Base-by-base conservation (phyloP, 2,329 filamentous ascomycete species). In the Daldinia sp. region DNA sequence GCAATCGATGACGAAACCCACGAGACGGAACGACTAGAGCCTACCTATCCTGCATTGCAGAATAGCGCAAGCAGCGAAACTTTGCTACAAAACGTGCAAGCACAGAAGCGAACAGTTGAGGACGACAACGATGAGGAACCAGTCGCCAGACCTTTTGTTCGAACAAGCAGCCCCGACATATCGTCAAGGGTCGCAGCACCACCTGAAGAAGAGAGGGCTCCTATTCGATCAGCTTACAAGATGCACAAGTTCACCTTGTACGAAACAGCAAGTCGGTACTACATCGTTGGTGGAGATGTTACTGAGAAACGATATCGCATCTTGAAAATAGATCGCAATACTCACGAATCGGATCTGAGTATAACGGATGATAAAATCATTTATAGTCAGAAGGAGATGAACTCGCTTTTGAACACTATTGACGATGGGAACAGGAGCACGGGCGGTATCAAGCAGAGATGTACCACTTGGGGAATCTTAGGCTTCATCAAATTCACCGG, bases 181-280 rank as follows among this genome's bases (percentile, higher is more conserved):
- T 64, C 68, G 11, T 68, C 71, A 11, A 63, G 71, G 32, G 70
- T 67, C n/a, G 49, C 66, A 7, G 70, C 70, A 0, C 68, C 70
- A 34, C 71, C 67, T 19, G 72, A 68, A 23, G 71, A 73, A 32
- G 69, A 72, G 54, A 66, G 67, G 25, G 68, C 68, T 9, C 64
- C 71, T 3, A 61, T 79, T 54, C 77, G 79, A 19, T 70, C 81
- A 15, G 76, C 82, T 43, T 83, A 85, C 77, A 86, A 85, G 75
- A 97, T 99, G 93, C 93, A 97, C 81, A 96, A 95, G 73, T 98
- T 97, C 77, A 95, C 92, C n/a, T 81, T 99, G 19, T 98, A 99
- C 77, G 95, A 99, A 80, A 99, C 95, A 2, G 91, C 92, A 10
- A 93, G 90, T 57, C 87, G 93, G 53, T 99, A 95, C 77, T 99